Percentiles rank a stretch among this genome's conserved stretches.
phyloP scores from a whole-genome alignment of 2,329 filamentous ascomycete genomes.

The Fusarium sp. region DNA sequence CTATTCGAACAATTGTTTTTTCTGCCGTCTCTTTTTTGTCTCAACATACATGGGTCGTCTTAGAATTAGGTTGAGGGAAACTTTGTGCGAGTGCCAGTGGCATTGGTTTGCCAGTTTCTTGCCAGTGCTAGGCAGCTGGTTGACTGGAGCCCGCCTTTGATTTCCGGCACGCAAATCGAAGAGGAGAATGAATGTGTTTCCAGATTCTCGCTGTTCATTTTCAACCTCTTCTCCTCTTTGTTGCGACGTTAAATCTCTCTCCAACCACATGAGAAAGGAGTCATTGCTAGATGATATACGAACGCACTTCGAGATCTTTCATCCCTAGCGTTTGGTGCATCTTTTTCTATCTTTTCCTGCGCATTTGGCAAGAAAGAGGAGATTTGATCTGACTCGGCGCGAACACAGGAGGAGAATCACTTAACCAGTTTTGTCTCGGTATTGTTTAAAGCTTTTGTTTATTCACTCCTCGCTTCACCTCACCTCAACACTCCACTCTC shows the following conservation, averaged over 20 bases:
- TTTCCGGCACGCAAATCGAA: background rate
- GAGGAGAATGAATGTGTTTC: background rate
- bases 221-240: background rate
- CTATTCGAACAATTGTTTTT: background rate
- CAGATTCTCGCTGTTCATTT: background rate
- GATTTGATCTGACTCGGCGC: background rate
- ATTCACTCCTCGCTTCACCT: conserved; percentile 13
- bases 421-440: conserved; percentile 2
- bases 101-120: conserved; percentile 2
- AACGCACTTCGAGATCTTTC: conserved; percentile 5
- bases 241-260: background rate
- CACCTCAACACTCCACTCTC: background rate
- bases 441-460: conserved; percentile 9
- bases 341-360: background rate
- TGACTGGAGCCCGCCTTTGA: background rate
- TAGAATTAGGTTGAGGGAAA: background rate
- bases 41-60: background rate
- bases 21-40: background rate
- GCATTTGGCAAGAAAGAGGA: conserved; percentile 25
- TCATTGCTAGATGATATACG: background rate
- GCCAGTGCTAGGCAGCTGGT: conserved; percentile 17
- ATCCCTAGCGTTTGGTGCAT: background rate
- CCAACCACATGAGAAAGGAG: background rate
- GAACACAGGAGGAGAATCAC: conserved; percentile 8
- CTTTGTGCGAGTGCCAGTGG: background rate